Base-by-base conservation (phyloP, 352 stramenopile species). In the Phytopythium oedochilum region DNA sequence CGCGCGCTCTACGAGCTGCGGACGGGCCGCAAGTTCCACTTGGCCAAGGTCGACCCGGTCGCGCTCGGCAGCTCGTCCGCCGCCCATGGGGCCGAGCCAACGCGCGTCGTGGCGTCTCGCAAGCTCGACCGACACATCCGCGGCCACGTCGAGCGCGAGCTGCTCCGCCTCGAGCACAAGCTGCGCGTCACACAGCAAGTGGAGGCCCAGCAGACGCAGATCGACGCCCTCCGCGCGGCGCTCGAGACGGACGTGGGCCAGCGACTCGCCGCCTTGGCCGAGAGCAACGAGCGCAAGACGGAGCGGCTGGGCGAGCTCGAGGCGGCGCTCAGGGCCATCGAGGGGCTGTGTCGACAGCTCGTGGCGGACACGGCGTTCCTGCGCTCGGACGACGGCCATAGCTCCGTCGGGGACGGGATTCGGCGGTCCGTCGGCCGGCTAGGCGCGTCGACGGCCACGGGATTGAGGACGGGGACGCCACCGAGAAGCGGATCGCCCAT, bases 271-370 rank as follows among this genome's bases (percentile, higher is more conserved):
- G 63, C 55, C 31, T 53, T 90, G 18, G 65, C 84, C 8, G 72
- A 83, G 43, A 83, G 70, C 52, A 83, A 83, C 44, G 63, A 69
- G 11, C 69, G 78, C 6, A 90, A 90, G 58, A 69, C 69, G 15
- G 53, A 64, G 50, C 74, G 78, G 7, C 70, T 88, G 73, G 55
- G 71, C 20, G 76, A 85, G 25, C 73, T 90, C 55, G 77, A 90
- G 45, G 64, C 60, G n/a, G 70, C 72, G 34, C 61, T 90, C 2
- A 64, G 71, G 0, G 68, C 78, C 28, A 88, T 90, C 44, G 77
- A 90, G 54, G 73, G 73, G n/a, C 56, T 88, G 3, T 90, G 80
- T 38, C 66, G 80, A 51, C 68, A 87, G 48, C 71, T 90, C 35
- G 73, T 88, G 45, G 68, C 51, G 10, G 73, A 83, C 23, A 81